These are phyloP conservation scores for Colletotrichum siamense DNA, from an alignment of 2,329 filamentous ascomycete species.

Conservation along the genomic window DNA sequence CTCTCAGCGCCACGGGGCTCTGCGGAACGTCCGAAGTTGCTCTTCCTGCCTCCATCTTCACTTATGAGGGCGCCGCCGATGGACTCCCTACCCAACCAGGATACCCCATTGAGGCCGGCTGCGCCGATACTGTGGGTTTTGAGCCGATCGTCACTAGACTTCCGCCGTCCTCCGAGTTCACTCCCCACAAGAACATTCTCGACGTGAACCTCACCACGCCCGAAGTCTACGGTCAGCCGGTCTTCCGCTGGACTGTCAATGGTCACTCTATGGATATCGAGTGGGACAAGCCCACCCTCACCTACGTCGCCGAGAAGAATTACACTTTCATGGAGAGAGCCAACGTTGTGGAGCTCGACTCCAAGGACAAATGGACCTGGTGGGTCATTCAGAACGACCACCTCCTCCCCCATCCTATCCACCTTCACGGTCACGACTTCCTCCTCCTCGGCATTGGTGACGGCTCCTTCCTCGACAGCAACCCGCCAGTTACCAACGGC, in stretches of 20 bases:
- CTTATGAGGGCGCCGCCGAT: constrained; percentile 37
- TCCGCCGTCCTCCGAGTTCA: constrained; percentile 29
- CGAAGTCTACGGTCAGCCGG: constrained; percentile 15
- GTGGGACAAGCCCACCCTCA: constrained; percentile 44
- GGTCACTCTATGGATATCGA: constrained; percentile 36
- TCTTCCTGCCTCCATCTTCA: constrained; percentile 40
- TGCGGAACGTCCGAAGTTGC: constrained; percentile 35
- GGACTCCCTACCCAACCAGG: constrained; percentile 33
- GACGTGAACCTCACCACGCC: constrained; percentile 25
- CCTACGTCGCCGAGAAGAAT: constrained; percentile 27
- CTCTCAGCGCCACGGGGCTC: constrained; percentile 27
- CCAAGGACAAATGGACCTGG: constrained; percentile 32
- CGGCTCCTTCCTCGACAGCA: constrained; percentile 22
- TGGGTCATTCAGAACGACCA: constrained; percentile 35
- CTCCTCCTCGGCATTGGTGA: constrained; percentile 30
- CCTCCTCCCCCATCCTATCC: constrained; percentile 47
- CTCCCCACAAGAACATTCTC: constrained; percentile 24
- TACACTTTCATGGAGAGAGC: constrained; percentile 21
- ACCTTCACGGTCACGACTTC: constrained; percentile 53
- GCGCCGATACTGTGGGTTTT: constrained; percentile 26
- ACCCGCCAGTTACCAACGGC: background rate
- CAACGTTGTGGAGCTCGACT: constrained; percentile 25
- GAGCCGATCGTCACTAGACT: constrained; percentile 27
- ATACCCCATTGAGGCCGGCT: constrained; percentile 18
- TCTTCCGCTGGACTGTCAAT: constrained; percentile 36